A percentile compares a stretch with the other conserved stretches of the same genome.
phyloP scores from a whole-genome alignment of 2,329 filamentous ascomycete species.

The Drechslerella stenobrocha region DNA sequence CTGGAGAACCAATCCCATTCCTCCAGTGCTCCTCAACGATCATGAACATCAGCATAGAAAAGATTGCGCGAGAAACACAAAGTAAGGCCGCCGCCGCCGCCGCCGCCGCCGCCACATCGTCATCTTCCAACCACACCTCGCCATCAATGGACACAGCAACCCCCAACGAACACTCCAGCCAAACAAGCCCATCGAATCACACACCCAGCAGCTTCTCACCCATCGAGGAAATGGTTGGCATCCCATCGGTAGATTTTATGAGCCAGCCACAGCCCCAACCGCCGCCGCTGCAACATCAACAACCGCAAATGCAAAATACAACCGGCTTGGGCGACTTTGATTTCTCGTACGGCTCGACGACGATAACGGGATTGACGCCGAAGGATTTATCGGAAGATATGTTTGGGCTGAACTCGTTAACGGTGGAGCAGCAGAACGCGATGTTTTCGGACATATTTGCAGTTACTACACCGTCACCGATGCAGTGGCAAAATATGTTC shows the following conservation, averaged over 20 bases:
- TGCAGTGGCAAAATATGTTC: constrained; percentile 33
- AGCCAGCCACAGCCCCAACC: constrained; percentile 9
- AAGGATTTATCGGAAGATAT: constrained; percentile 31
- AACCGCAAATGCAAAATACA: constrained; percentile 4
- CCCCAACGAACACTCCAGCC: constrained; percentile 32
- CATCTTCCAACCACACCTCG: constrained; percentile 40
- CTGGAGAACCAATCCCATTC: constrained; percentile 20
- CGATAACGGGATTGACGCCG: constrained; percentile 21
- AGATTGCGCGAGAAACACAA: constrained; percentile 27
- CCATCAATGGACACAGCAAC: constrained; percentile 33
- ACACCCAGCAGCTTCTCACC: constrained; percentile 33
- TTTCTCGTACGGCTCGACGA: constrained; percentile 16
- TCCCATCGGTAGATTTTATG: constrained; percentile 28
- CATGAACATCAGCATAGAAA: constrained; percentile 40
- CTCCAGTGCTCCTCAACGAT: constrained; percentile 29
- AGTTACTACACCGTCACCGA: constrained; percentile 43
- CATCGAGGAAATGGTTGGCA: constrained; percentile 33
- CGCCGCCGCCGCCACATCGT: constrained; percentile 10
- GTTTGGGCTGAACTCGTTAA: constrained; percentile 35
- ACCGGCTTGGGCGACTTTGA: constrained; percentile 24
- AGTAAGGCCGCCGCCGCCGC: constrained; percentile 12
- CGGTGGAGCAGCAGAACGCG: constrained; percentile 35
- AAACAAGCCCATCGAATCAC: constrained; percentile 39
- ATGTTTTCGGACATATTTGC: constrained; percentile 46
- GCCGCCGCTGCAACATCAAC: too few species aligned